Evolutionary conservation across 768 basidiomycete genomes (phyloP).

Genomic region (Tulasnella sp.): DNA sequence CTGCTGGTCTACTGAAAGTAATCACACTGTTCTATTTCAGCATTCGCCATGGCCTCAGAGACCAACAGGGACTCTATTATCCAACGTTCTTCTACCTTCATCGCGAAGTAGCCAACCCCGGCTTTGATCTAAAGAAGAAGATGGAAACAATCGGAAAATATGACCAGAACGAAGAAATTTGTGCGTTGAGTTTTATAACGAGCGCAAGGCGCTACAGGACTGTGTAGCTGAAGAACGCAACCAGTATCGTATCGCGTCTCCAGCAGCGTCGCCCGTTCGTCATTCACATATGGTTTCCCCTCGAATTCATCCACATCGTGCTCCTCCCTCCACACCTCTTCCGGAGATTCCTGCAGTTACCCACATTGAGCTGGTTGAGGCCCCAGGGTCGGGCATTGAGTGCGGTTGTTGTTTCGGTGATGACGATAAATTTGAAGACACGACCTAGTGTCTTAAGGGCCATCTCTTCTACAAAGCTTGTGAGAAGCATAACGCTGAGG

Average conservation of each 20-base stretch:
- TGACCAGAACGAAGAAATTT: background rate
- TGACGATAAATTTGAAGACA: constrained; percentile 62
- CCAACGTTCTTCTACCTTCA: constrained; percentile 47
- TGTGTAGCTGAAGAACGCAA: constrained; percentile 21
- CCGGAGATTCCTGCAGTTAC: background rate
- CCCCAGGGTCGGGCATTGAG: constrained; percentile 49
- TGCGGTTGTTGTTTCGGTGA: constrained; percentile 78
- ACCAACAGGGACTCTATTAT: constrained; percentile 43
- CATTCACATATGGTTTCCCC: too few relatives aligned
- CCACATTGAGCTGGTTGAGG: constrained; percentile 28
- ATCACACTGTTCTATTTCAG: background rate
- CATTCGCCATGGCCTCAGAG: constrained; percentile 35
- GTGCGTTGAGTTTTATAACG: constrained; percentile 34
- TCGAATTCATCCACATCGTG: too few relatives aligned
- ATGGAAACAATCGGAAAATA: constrained; percentile 18
- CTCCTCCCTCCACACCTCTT: too few relatives aligned
- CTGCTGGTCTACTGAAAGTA: background rate
- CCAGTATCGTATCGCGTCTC: background rate
- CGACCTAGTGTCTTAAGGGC: constrained; percentile 80
- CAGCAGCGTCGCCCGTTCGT: too few relatives aligned
- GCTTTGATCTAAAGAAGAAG: constrained; percentile 21
- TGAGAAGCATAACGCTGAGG: constrained; percentile 54
- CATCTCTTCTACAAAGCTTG: constrained; percentile 78
- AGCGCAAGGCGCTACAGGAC: constrained; percentile 37
- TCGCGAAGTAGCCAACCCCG: constrained; percentile 23